phyloP scores from a whole-genome alignment of 139 green algal genomes.

The Spirogloea muscicola region DNA sequence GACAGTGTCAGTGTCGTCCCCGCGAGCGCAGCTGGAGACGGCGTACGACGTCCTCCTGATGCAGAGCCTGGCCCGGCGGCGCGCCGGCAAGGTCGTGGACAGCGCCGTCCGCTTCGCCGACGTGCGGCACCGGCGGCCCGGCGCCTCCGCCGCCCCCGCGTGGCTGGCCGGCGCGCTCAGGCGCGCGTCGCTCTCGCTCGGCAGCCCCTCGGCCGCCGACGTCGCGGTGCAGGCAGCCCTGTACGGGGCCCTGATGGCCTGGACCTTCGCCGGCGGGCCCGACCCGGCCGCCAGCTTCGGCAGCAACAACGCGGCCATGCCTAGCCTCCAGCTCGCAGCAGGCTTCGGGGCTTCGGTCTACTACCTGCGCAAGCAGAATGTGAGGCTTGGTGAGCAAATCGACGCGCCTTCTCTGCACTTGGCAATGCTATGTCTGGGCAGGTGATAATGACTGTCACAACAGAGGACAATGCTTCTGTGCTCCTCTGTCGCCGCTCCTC shows the following conservation, averaged over 20 bases:
- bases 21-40: constrained; percentile 63
- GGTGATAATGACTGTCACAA: background rate
- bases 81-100: constrained; percentile 54
- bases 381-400: constrained; percentile 52
- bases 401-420: background rate
- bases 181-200: constrained; percentile 51
- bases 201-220: no score
- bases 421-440: no score
- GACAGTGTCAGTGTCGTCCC: no score
- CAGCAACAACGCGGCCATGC: constrained; percentile 60
- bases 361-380: constrained; percentile 67
- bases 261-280: constrained; percentile 41
- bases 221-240: constrained; percentile 46
- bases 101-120: constrained; percentile 55
- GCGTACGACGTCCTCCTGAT: constrained; percentile 77
- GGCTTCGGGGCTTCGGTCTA: constrained; percentile 68
- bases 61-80: constrained; percentile 66
- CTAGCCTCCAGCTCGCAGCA: constrained; percentile 71
- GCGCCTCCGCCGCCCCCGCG: background rate
- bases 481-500: no score
- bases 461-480: background rate
- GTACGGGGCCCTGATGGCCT: constrained; percentile 56
- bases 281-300: constrained; percentile 26
- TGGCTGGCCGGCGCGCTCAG: constrained; percentile 6
- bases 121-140: constrained; percentile 30